Evolutionary conservation across 495 filamentous ascomycete genomes (phyloP).

Genomic region (Penicilliopsis zonata): DNA sequence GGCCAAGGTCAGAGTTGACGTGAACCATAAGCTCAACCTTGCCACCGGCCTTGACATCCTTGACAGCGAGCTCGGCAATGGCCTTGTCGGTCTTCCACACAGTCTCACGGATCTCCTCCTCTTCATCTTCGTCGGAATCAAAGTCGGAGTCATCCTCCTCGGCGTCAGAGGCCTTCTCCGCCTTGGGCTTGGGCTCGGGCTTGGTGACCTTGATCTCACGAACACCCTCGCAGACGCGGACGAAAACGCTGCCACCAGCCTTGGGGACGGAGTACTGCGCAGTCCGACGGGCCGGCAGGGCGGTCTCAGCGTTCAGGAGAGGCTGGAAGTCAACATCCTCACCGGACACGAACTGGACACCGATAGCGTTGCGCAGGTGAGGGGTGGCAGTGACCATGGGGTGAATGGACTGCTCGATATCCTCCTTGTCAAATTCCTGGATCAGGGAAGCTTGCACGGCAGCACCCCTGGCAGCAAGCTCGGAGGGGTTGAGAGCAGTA

Average conservation of each 20-base stretch:
- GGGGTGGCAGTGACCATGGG: constrained; percentile 88
- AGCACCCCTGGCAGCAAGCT: constrained; percentile 78
- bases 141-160: constrained; percentile 55
- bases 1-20: constrained; percentile 60
- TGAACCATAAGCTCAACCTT: constrained; percentile 92
- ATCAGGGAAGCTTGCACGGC: constrained; percentile 91
- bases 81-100: constrained; percentile 81
- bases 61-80: constrained; percentile 77
- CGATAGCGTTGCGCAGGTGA: constrained; percentile 78
- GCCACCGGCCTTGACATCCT: constrained; percentile 69
- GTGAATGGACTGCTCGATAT: constrained; percentile 93
- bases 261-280: constrained; percentile 62
- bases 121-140: constrained; percentile 46
- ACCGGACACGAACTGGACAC: constrained; percentile 62
- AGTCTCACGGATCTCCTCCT: constrained; percentile 76
- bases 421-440: constrained; percentile 80
- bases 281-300: constrained; percentile 75
- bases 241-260: constrained; percentile 71
- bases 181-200: constrained; percentile 63
- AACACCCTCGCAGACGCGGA: constrained; percentile 76
- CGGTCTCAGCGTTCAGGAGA: constrained; percentile 73
- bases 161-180: constrained; percentile 42
- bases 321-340: constrained; percentile 57
- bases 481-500: constrained; percentile 82
- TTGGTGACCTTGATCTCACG: constrained; percentile 85